phyloP scores from a whole-genome alignment of 805 yeast species.

The Candida sphagnicola region DNA sequence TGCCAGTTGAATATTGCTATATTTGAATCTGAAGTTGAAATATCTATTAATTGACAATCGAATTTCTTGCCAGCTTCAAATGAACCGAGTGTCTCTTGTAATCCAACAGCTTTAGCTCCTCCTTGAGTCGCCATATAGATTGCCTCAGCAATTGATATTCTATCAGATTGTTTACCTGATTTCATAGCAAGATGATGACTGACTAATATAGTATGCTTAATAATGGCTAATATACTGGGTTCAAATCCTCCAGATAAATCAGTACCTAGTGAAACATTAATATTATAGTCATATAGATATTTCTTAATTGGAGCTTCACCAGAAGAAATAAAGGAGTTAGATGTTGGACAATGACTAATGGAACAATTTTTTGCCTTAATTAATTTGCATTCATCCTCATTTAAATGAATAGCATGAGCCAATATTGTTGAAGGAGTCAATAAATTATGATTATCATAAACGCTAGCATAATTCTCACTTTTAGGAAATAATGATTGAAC shows the following conservation, averaged over 20 bases:
- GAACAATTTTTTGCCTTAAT: conserved; percentile 59
- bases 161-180: conserved; percentile 35
- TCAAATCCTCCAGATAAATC: conserved; percentile 43
- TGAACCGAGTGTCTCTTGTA: conserved; percentile 58
- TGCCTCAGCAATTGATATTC: conserved; percentile 65
- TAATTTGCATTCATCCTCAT: conserved; percentile 57
- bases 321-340: conserved; percentile 81
- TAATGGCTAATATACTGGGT: conserved; percentile 32
- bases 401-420: conserved; percentile 85
- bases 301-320: conserved; percentile 81
- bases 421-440: conserved; percentile 65
- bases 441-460: conserved; percentile 63
- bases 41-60: conserved; percentile 77
- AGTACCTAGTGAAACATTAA: conserved; percentile 69
- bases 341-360: conserved; percentile 89
- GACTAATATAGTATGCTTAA: conserved; percentile 33
- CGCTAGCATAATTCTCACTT: conserved; percentile 64
- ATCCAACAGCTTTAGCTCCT: conserved; percentile 73
- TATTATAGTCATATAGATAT: conserved; percentile 56
- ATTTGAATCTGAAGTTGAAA: conserved; percentile 49
- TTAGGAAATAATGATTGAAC: conserved; percentile 73
- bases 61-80: conserved; percentile 76
- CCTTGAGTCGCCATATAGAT: conserved; percentile 83
- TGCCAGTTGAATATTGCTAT: conserved; percentile 80
- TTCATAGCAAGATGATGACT: conserved; percentile 41